Base-by-base conservation (phyloP, 1,284 basidiomycete species). In the Ustilago shanxiensis region DNA sequence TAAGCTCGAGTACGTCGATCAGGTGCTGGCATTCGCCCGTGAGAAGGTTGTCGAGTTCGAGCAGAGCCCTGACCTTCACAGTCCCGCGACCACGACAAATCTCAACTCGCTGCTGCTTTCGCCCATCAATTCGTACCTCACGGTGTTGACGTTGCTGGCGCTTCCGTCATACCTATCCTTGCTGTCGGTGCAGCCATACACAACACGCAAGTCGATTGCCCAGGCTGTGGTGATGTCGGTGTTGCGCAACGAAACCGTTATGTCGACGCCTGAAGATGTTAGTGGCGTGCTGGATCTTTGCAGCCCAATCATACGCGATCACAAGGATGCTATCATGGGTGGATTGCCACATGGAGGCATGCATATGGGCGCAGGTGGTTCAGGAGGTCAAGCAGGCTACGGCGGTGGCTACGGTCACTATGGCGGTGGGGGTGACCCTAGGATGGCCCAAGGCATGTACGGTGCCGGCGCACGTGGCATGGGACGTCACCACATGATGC, bases 1-100 rank as follows among this genome's bases (percentile, higher is more conserved):
- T 65, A 80, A 80, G 54, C 77, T 85, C 39, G 84, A 85, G 66
- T 85, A 85, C 52, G 83, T 85, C 47, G 84, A 85, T 56, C 84
- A 85, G 68, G 78, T 85, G 9, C 76, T 85, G 1, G 82, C 75
- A n/a, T 85, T 84, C 51, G 84, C 84, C 29, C 66, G 79, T 37
- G 75, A 78, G 37, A 81, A 82, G 57, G 79, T 83, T 20, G 67
- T 67, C 51, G 80, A 80, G 51, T 74, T 73, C 35, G 80, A 79
- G 58, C 76, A 75, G 58, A 79, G 67, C 58, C 74, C 72, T 29
- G 82, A 85, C 51, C 71, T 80, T 45, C 77, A 77, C 56, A 74
- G 70, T 18, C 68, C 70, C 9, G 73, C 76, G 9, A 81, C 80
- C 4, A 65, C 73, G 13, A 64, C 66, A 24, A 77, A 84, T 57